Percentiles rank a stretch among this genome's conserved stretches.
phyloP scores from a whole-genome alignment of 148 eudicot species.

The Camellia sinensis region DNA sequence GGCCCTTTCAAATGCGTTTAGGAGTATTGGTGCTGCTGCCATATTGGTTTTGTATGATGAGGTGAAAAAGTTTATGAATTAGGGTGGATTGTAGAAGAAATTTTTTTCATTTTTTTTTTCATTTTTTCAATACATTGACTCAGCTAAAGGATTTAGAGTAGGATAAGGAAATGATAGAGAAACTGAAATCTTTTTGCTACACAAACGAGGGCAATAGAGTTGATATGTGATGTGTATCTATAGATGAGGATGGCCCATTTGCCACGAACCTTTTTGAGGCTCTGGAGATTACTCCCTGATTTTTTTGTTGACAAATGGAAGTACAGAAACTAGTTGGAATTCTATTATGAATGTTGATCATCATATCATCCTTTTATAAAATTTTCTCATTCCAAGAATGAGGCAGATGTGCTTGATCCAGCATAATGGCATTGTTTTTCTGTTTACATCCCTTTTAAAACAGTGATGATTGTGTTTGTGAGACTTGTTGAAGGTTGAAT shows the following conservation, averaged over 20 bases:
- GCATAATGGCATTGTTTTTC: neutral
- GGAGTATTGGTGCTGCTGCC: conserved; percentile 97
- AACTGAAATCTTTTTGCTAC: conserved; percentile 8
- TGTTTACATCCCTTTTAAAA: neutral
- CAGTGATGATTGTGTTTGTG: neutral
- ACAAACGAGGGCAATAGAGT: neutral
- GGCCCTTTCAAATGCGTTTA: conserved; percentile 78
- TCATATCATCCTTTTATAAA: neutral
- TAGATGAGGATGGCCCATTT: neutral
- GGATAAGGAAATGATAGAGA: conserved; percentile 2
- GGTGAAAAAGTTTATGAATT: conserved; percentile 71
- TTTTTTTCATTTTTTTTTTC: neutral
- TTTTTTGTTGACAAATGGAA: conserved; percentile 18
- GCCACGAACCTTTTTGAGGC: conserved; percentile 8
- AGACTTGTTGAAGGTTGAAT: neutral
- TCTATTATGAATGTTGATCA: neutral
- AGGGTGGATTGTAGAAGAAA: conserved; percentile 30
- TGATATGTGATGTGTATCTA: neutral
- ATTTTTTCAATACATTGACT: neutral
- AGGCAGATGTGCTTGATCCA: too few species aligned
- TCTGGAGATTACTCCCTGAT: conserved; percentile 2
- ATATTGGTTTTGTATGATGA: conserved; percentile 91
- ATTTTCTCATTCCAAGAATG: neutral
- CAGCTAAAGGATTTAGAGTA: conserved; percentile 9
- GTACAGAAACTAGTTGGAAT: neutral